These are phyloP conservation scores for Maudiozyma humilis DNA, from an alignment of 1,139 yeast species.

Conservation along the genomic window DNA sequence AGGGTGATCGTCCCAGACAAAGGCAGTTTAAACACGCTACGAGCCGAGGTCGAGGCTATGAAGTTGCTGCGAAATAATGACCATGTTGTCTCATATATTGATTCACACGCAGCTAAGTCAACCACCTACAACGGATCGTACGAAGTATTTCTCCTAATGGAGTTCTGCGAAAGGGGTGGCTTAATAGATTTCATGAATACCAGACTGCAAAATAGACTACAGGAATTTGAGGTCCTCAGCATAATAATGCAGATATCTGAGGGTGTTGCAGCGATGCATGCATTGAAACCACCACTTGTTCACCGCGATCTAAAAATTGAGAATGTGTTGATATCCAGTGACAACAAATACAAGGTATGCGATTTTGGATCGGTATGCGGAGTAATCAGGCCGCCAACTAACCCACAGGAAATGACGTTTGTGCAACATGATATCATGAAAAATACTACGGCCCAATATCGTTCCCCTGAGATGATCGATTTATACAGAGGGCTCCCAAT, in stretches of 20 bases:
- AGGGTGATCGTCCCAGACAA: constrained; percentile 69
- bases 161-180: constrained; percentile 64
- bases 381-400: constrained; percentile 56
- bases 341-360: constrained; percentile 54
- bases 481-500: constrained; percentile 57
- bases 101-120: constrained; percentile 67
- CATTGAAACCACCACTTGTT: constrained; percentile 44
- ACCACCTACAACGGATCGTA: constrained; percentile 42
- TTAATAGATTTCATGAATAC: constrained; percentile 69
- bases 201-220: constrained; percentile 53
- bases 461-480: constrained; percentile 80
- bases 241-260: constrained; percentile 60
- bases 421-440: constrained; percentile 61
- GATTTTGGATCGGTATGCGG: constrained; percentile 71
- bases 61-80: constrained; percentile 48
- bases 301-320: constrained; percentile 78
- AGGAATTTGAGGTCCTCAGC: constrained; percentile 53
- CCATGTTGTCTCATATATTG: constrained; percentile 60
- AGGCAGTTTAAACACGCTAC: constrained; percentile 50
- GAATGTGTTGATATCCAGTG: constrained; percentile 57
- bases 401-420: constrained; percentile 49
- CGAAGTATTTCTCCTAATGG: constrained; percentile 73
- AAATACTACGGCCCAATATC: constrained; percentile 76
- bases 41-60: constrained; percentile 77
- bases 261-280: constrained; percentile 70